Evolutionary conservation across 495 filamentous ascomycete species (phyloP), one percentile per base, ranked within the genome.

Genomic region (Penicillium angulare): DNA sequence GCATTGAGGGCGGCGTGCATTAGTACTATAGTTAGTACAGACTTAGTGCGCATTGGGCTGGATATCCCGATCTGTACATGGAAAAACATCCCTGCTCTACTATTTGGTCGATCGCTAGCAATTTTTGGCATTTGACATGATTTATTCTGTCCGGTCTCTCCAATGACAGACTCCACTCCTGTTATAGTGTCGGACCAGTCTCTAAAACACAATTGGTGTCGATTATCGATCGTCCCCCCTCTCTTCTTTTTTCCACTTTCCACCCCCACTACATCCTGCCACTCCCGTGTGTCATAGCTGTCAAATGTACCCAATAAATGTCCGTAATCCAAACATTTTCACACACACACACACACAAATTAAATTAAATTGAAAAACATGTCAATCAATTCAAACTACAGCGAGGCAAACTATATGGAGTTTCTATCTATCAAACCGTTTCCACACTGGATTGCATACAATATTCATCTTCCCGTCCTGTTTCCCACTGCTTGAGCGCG

Each of bases 221-320:
- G 50, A 59, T 63, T 54, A 53, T 60, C 59, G 56, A 59, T 56
- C 56, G 43, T 36, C 43, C 43, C 43, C 22, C 35, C n/a, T 8
- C 31, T 29, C 24, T 21, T 33, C 3, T 3, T n/a, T n/a, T n/a
- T n/a, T n/a, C n/a, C 17, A 8, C 15, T 20, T 9, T n/a, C 27
- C 26, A 12, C 43, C 38, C 16, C 20, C 36, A 40, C 12, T 40
- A 21, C 38, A 21, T 9, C 21, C 36, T 9, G 20, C 18, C 38
- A 12, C 22, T 45, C 43, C n/a, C 29, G 26, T 13, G 21, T 41
- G 38, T 41, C 38, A 41, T 41, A 12, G 38, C 38, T 41, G 38
- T 41, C 38, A 41, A 41, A 41, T 24, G 38, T 41, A 41, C 38
- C 33, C n/a, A 35, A n/a, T n/a, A n/a, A n/a, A 35, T 15, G 12